phyloP scores from a whole-genome alignment of 345 rosid genomes.

The Rhodomyrtus tomentosa region DNA sequence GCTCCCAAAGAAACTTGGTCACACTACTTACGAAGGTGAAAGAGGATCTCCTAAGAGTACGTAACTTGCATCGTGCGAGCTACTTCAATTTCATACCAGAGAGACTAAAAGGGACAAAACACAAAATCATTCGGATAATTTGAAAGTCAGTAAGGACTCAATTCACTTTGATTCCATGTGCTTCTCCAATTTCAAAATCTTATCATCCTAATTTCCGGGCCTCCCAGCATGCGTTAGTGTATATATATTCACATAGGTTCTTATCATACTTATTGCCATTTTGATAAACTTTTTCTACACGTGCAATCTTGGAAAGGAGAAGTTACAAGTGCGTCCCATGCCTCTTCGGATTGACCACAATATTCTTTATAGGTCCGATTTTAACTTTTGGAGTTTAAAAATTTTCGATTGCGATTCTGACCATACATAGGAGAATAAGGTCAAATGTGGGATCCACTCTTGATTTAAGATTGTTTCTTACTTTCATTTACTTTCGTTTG shows the following conservation, averaged over 20 bases:
- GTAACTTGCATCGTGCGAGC: no score
- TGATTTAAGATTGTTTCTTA: background rate
- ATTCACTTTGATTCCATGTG: no score
- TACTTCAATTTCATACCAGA: no score
- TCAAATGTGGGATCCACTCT: background rate
- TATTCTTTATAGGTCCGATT: background rate
- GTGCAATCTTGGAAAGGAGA: background rate
- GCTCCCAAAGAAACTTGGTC: no score
- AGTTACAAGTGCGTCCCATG: background rate
- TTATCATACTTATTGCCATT: background rate
- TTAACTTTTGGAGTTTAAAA: background rate
- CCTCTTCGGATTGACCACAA: background rate
- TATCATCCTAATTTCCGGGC: background rate
- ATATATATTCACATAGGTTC: no score
- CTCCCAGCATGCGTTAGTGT: background rate
- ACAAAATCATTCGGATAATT: no score
- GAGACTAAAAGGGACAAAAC: no score
- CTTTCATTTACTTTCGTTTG: background rate
- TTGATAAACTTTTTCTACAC: background rate
- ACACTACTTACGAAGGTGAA: no score
- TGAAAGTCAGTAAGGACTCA: no score
- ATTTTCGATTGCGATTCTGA: background rate
- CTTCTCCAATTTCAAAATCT: background rate
- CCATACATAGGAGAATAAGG: fast-evolving
- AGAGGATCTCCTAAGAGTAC: no score